phyloP scores from a whole-genome alignment of 495 filamentous ascomycete species.

The Lineolata rhizophorae region DNA sequence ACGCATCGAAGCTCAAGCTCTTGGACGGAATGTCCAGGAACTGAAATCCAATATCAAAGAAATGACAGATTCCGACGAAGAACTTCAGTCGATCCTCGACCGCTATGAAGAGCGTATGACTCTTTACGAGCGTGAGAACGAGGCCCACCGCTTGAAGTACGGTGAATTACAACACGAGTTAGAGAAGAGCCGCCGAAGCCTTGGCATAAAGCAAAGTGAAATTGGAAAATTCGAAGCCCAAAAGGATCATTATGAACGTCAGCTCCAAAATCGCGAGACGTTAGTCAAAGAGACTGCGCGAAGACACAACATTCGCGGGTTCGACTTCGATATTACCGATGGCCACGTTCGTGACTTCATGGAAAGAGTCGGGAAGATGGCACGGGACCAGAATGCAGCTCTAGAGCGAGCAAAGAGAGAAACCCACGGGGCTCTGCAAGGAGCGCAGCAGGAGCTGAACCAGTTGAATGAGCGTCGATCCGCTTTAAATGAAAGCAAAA shows the following conservation, averaged over 20 bases:
- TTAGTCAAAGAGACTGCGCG: constrained; percentile 61
- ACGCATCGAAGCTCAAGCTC: constrained; percentile 40
- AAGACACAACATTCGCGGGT: constrained; percentile 64
- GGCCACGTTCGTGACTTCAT: constrained; percentile 53
- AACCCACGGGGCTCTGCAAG: constrained; percentile 44
- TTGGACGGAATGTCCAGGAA: constrained; percentile 43
- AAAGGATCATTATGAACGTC: constrained; percentile 64
- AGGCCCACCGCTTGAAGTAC: constrained; percentile 36
- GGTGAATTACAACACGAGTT: constrained; percentile 40
- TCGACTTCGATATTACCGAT: constrained; percentile 58
- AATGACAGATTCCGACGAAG: constrained; percentile 56
- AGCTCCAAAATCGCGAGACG: constrained; percentile 40
- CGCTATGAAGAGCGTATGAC: constrained; percentile 58
- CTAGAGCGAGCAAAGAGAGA: constrained; percentile 53
- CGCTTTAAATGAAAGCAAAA: constrained; percentile 45
- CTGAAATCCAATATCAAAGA: constrained; percentile 49
- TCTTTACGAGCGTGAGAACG: constrained; percentile 37
- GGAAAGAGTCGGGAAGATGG: constrained; percentile 46
- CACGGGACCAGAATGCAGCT: constrained; percentile 53
- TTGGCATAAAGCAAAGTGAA: constrained; percentile 59
- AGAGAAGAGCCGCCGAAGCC: constrained; percentile 28
- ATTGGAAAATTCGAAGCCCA: constrained; percentile 68
- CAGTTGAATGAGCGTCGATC: constrained; percentile 46
- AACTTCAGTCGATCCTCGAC: constrained; percentile 51
- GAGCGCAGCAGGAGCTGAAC: constrained; percentile 41